Evolutionary conservation across 2,329 filamentous ascomycete genomes (phyloP).

Genomic region (Teratosphaeria viscida): DNA sequence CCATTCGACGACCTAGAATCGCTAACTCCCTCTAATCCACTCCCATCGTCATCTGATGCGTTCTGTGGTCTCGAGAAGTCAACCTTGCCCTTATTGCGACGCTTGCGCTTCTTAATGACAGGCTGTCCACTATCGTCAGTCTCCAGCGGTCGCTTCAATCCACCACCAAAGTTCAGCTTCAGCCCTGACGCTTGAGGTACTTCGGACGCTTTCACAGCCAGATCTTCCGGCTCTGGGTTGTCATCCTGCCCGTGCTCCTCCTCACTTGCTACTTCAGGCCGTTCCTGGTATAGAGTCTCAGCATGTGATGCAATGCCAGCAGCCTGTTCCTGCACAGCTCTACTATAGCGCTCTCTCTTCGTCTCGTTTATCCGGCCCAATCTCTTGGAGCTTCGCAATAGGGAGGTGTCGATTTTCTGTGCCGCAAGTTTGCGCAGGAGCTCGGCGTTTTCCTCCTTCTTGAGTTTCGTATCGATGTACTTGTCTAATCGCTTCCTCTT

Average conservation of each 20-base stretch:
- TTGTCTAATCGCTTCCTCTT: conserved; percentile 60
- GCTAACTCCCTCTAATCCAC: conserved; percentile 18
- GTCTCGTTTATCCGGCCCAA: conserved; percentile 63
- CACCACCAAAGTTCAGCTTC: conserved; percentile 50
- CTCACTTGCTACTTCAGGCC: conserved; percentile 10
- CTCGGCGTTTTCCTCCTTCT: conserved; percentile 82
- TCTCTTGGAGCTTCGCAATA: conserved; percentile 67
- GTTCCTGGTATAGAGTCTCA: conserved; percentile 43
- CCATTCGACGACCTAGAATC: conserved; percentile 6
- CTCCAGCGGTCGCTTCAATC: conserved; percentile 78
- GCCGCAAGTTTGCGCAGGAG: conserved; percentile 74
- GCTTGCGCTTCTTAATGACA: conserved; percentile 70
- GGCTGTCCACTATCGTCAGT: conserved; percentile 69
- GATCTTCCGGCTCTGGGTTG: background rate
- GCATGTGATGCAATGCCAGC: conserved; percentile 50
- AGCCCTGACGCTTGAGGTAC: background rate
- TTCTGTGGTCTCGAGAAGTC: conserved; percentile 11
- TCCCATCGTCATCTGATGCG: conserved; percentile 16
- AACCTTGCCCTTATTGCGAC: conserved; percentile 32
- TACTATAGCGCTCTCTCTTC: conserved; percentile 57
- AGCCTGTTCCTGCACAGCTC: conserved; percentile 48
- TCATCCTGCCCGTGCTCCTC: conserved; percentile 5
- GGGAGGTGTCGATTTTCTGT: conserved; percentile 68
- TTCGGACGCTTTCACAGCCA: background rate
- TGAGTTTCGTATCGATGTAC: conserved; percentile 79